Base-by-base conservation (phyloP, 1,284 basidiomycete genomes). In the Ustilago cynodontis region DNA sequence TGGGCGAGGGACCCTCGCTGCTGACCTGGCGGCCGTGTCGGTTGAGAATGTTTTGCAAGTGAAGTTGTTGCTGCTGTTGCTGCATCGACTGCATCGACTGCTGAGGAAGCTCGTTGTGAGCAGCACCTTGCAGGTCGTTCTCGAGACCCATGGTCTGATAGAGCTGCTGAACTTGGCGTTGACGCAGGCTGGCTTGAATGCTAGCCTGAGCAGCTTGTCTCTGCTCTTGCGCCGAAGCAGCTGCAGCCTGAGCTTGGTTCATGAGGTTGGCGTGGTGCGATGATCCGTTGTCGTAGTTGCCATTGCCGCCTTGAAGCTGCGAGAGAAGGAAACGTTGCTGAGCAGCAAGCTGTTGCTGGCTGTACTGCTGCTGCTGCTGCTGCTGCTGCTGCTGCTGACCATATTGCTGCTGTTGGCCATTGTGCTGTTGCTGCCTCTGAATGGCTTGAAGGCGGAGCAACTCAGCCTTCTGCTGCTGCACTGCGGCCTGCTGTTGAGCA, bases 291-390 rank as follows among this genome's bases (percentile, higher is more conserved):
- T 68, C 70, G 18, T 20, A 47, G 5, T 51, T 50, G 49, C 33
- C n/a, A 41, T 47, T 56, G 50, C 64, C 59, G 14, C 64, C 64
- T 3, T 83, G 81, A 20, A 83, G 74, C 51, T 80, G 80, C 6
- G 78, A 71, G 11, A 83, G 71, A 5, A 83, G 65, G 28, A 68
- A 62, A n/a, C 75, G 81, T 59, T 83, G 80, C 61, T 82, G 81
- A 57, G 71, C 73, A 20, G 74, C 71, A 24, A 71, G 61, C 62
- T 77, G 75, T 49, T 77, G 78, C 62, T 78, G 70, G 39, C 31
- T 54, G 57, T 65, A 61, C 53, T 59, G 59, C 53, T 66, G 61
- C 50, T 69, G 65, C n/a, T n/a, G n/a, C n/a, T n/a, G n/a, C n/a
- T n/a, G 18, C 64, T 74, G 65, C 37, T 69, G 66, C 56, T 77